Evolutionary conservation across 1,284 basidiomycete genomes (phyloP).

Genomic region (Leccinum solheimii): DNA sequence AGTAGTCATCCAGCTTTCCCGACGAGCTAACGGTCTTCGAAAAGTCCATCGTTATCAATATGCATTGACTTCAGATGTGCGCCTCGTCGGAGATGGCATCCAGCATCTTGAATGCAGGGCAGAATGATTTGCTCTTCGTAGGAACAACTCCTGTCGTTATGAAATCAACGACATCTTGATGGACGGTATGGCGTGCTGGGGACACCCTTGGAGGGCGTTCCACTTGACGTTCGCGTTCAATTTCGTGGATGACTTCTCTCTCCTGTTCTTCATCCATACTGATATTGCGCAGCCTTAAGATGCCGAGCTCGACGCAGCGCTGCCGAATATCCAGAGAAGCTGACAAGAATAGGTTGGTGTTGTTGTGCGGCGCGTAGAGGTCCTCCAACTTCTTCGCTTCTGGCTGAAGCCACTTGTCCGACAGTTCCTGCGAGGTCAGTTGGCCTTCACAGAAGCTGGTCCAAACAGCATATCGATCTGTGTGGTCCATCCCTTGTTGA

Average conservation of each 20-base stretch:
- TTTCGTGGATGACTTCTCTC: conserved; percentile 47
- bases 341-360: too few relatives aligned
- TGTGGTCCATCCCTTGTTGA: too few relatives aligned
- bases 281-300: conserved; percentile 15
- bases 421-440: too few relatives aligned
- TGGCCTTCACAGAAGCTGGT: too few relatives aligned
- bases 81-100: conserved; percentile 11
- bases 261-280: conserved; percentile 51
- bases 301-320: conserved; percentile 34
- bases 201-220: conserved; percentile 33
- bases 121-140: conserved; percentile 1
- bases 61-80: conserved; percentile 20
- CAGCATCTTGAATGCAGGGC: conserved; percentile 17
- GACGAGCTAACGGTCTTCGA: conserved; percentile 1
- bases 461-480: too few relatives aligned
- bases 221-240: conserved; percentile 42
- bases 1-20: conserved; percentile 31
- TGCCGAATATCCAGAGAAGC: conserved; percentile 27
- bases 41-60: conserved; percentile 37
- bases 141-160: conserved; percentile 25
- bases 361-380: too few relatives aligned
- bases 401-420: too few relatives aligned
- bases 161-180: conserved; percentile 26
- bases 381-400: too few relatives aligned
- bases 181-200: conserved; percentile 27